phyloP scores from a whole-genome alignment of 306 rosid genomes.

The Vachellia pachyceras region DNA sequence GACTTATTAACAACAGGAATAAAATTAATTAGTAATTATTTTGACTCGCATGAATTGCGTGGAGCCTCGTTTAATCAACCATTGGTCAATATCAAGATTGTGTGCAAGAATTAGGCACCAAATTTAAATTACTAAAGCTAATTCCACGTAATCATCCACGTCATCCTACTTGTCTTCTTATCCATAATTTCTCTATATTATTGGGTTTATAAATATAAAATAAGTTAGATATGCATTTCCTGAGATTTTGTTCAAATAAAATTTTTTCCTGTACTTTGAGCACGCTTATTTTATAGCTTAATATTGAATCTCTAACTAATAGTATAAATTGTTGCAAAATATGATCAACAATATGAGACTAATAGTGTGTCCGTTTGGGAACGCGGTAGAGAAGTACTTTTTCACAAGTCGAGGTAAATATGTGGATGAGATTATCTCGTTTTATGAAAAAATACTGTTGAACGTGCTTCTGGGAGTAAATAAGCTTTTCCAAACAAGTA shows the following conservation, averaged over 20 bases:
- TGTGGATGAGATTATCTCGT: no score
- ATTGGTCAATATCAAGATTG: constrained; percentile 11
- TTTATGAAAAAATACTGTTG: no score
- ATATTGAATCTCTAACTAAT: not conserved
- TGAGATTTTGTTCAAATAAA: not conserved
- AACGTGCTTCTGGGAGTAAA: no score
- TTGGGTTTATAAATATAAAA: not conserved
- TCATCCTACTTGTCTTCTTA: no score
- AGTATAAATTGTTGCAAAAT: no score
- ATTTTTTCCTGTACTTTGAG: not conserved
- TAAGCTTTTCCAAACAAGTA: no score
- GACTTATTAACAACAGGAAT: no score
- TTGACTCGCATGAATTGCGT: constrained; percentile 24
- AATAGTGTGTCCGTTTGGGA: no score
- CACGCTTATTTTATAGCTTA: not conserved
- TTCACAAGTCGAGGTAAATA: no score
- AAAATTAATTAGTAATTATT: no score
- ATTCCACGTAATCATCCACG: not conserved
- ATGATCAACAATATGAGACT: no score
- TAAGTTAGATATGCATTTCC: not conserved
- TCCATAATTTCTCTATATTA: not conserved
- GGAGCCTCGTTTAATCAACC: constrained; percentile 15
- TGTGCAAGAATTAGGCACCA: constrained; percentile 11
- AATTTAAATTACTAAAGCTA: not conserved
- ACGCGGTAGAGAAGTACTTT: no score